Percentiles rank a stretch among this genome's conserved stretches.
phyloP scores from a whole-genome alignment of 306 rosid genomes.

The Rosa multiflora region DNA sequence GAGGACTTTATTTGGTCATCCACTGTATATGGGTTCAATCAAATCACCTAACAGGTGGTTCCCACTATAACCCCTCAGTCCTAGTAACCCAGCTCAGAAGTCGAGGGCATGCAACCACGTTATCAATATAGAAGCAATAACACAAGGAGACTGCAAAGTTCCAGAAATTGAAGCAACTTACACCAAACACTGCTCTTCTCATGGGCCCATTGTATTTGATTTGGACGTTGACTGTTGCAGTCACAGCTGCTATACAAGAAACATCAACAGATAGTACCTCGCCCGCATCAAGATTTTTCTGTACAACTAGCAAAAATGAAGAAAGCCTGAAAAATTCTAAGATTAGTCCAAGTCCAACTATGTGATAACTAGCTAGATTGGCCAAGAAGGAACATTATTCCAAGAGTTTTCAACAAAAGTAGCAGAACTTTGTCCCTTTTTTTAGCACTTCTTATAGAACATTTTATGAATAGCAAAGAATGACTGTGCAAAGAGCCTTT shows the following conservation, averaged over 20 bases:
- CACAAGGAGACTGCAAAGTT: not conserved
- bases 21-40: not conserved
- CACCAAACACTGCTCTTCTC: conserved; percentile 96
- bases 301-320: conserved; percentile 69
- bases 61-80: not conserved
- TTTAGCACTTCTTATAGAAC: not conserved
- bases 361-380: not conserved
- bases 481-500: no score
- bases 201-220: conserved; percentile 80
- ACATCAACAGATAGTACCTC: conserved; percentile 90
- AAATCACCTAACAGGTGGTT: not conserved
- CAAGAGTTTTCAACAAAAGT: not conserved
- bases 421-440: not conserved
- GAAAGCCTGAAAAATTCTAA: conserved; percentile 8
- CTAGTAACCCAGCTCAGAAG: not conserved
- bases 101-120: not conserved
- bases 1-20: not conserved
- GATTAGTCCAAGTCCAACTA: not conserved
- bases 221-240: conserved; percentile 69
- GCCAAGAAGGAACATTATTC: not conserved
- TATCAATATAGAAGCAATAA: not conserved
- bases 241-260: conserved; percentile 89
- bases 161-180: conserved; percentile 35
- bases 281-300: conserved; percentile 92
- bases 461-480: not conserved